These are phyloP conservation scores for Begonia fuchsioides DNA, from an alignment of 306 rosid genomes.

Conservation along the genomic window DNA sequence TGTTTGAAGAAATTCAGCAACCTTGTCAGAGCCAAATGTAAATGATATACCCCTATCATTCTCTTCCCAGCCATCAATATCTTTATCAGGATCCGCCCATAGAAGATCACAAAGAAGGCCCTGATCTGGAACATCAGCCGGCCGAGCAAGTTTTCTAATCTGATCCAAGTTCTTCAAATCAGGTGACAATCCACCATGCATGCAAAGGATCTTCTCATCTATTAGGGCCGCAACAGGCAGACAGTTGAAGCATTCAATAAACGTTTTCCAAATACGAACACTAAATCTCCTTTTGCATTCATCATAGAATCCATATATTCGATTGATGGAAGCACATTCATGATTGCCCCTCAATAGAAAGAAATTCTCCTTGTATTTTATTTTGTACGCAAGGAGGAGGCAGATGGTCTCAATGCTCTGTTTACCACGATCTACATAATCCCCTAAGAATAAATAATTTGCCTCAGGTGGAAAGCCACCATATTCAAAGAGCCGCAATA, in stretches of 20 bases:
- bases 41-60: conserved; percentile 78
- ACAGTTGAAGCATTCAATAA: conserved; percentile 71
- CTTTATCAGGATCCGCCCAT: conserved; percentile 89
- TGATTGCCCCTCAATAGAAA: conserved; percentile 85
- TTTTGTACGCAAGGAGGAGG: conserved; percentile 70
- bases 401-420: conserved; percentile 77
- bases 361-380: conserved; percentile 76
- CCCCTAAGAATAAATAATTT: conserved; percentile 72
- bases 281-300: conserved; percentile 80
- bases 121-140: conserved; percentile 69
- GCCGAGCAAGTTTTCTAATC: conserved; percentile 72
- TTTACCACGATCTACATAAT: conserved; percentile 85
- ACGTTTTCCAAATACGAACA: conserved; percentile 70
- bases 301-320: conserved; percentile 72
- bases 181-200: conserved; percentile 82
- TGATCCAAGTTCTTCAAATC: conserved; percentile 56
- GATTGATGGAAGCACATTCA: conserved; percentile 81
- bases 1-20: conserved; percentile 54
- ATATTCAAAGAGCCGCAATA: conserved; percentile 60
- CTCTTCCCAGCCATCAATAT: conserved; percentile 80
- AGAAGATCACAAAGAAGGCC: conserved; percentile 79
- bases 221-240: conserved; percentile 71
- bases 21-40: conserved; percentile 80
- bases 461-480: conserved; percentile 81
- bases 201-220: conserved; percentile 80